Conservation (phyloP, 495 filamentous ascomycete species). For the Acidomyces sp. region DNA sequence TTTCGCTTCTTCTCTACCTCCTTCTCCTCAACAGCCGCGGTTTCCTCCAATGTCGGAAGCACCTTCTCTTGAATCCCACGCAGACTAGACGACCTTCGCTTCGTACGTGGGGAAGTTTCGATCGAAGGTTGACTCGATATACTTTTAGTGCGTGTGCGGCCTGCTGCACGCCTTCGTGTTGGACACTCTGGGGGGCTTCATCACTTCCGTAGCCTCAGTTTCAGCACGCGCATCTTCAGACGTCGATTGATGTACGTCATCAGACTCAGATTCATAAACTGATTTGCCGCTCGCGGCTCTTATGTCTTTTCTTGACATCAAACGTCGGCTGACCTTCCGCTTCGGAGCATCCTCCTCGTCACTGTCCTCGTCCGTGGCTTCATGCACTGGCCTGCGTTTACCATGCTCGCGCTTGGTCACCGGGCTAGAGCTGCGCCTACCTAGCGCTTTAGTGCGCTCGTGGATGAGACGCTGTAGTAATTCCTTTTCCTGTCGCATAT, state of each 20-base stretch:
- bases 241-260: slow-evolving; percentile 2
- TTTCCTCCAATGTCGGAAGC: slow-evolving; percentile 11
- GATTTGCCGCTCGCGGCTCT: slow-evolving; percentile 10
- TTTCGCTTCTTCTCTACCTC: slow-evolving; percentile 15
- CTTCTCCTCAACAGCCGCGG: slow-evolving; percentile 3
- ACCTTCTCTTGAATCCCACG: slow-evolving; percentile 6
- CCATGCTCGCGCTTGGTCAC: slow-evolving; percentile 17
- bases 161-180: background rate
- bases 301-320: slow-evolving; percentile 17
- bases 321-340: slow-evolving; percentile 12
- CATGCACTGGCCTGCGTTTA: slow-evolving; percentile 1
- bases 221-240: background rate
- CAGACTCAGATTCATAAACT: slow-evolving; percentile 4
- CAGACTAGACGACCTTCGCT: slow-evolving; percentile 6
- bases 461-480: slow-evolving; percentile 70
- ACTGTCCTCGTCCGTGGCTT: slow-evolving; percentile 6
- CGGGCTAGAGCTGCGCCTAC: slow-evolving; percentile 14
- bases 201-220: background rate
- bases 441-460: slow-evolving; percentile 21
- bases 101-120: background rate
- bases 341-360: slow-evolving; percentile 11
- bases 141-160: slow-evolving; percentile 11
- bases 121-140: slow-evolving; percentile 4
- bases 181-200: slow-evolving; percentile 12
- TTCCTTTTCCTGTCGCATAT: slow-evolving; percentile 82